These are phyloP conservation scores for Cytospora piceicola DNA, from an alignment of 2,329 filamentous ascomycete species.

Conservation along the genomic window DNA sequence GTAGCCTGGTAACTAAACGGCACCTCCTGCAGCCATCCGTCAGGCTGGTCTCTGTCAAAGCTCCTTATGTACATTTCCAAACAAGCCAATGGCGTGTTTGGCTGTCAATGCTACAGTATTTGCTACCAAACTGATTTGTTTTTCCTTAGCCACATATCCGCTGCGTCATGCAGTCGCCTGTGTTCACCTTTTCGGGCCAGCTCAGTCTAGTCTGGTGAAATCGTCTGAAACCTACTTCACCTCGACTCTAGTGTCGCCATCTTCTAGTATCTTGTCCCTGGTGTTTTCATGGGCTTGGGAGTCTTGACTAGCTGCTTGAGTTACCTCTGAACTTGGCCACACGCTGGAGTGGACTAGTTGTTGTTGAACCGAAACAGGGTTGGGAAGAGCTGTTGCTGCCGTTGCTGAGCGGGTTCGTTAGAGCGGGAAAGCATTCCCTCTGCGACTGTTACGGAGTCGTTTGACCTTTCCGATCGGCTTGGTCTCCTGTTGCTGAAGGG, in stretches of 20 bases:
- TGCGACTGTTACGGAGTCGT: conserved; percentile 32
- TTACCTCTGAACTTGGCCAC: conserved; percentile 7
- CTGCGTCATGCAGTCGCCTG: conserved; percentile 47
- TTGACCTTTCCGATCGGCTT: conserved; percentile 32
- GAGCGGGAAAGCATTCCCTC: conserved; percentile 19
- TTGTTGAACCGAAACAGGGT: conserved; percentile 13
- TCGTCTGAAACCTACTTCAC: conserved; percentile 46
- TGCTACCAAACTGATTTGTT: conserved; percentile 49
- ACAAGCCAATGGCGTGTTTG: conserved; percentile 49
- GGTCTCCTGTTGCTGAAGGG: conserved; percentile 30
- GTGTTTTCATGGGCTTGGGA: conserved; percentile 3
- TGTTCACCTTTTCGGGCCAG: conserved; percentile 45
- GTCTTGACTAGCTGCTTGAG: conserved; percentile 17
- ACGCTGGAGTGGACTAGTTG: conserved; percentile 15
- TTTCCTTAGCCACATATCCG: conserved; percentile 40
- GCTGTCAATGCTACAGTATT: conserved; percentile 44
- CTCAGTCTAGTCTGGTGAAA: conserved; percentile 41
- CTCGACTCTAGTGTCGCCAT: conserved; percentile 38
- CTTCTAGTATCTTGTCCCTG: conserved; percentile 15
- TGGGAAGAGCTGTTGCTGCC: conserved; percentile 13
- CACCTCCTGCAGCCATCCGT: conserved; percentile 54
- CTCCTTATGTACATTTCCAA: conserved; percentile 41
- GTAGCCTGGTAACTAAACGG: conserved; percentile 45
- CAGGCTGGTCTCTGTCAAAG: conserved; percentile 47
- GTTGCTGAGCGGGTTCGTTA: conserved; percentile 19